Evolutionary conservation across 352 stramenopile species (phyloP), one percentile per base, ranked within the genome.

Genomic region (Globisporangium acanthophoron): DNA sequence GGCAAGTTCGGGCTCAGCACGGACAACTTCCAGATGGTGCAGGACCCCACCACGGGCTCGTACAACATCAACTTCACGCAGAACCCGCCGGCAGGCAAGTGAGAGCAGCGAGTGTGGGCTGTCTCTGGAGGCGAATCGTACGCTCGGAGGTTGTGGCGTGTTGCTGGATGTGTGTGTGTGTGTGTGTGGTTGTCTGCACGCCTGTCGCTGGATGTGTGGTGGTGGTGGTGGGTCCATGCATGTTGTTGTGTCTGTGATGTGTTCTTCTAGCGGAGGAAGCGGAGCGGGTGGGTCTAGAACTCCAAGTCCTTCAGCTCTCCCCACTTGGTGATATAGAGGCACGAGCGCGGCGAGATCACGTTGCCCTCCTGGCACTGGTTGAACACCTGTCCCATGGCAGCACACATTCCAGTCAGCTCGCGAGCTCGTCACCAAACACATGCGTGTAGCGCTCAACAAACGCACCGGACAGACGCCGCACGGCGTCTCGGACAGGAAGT

Each of bases 21-120:
- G 24, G 97, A 99, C 80, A 99, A 99, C 74, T 99, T 99, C 70
- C 88, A 99, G 71, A 94, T 99, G 64, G 89, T 98, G 11, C 88
- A 99, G 81, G 96, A 99, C 79, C 96, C 96, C 27, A 80, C 87
- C 8, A 98, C 91, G 8, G 97, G 97, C 41, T 97, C 92, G 35
- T 99, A 99, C 81, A 98, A 82, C 59, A 97, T 99, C 70, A 98
- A 97, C 68, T 98, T 97, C 61, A 67, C 80, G 56, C 82, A 92
- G 66, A 90, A 87, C 56, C 52, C 68, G 35, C 52, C 44, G 21
- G 27, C 68, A 54, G 47, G 47, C 56, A 62, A 55, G 24, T 62
- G 33, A 56, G 37, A 7, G 18, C 16, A 13, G 13, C 2, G 24
- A 18, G 7, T 2, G 31, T 2, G 5, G 41, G n/a, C 13, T 16